Base-by-base conservation (phyloP, 2,329 filamentous ascomycete species). In the Leptographium wingfieldii region DNA sequence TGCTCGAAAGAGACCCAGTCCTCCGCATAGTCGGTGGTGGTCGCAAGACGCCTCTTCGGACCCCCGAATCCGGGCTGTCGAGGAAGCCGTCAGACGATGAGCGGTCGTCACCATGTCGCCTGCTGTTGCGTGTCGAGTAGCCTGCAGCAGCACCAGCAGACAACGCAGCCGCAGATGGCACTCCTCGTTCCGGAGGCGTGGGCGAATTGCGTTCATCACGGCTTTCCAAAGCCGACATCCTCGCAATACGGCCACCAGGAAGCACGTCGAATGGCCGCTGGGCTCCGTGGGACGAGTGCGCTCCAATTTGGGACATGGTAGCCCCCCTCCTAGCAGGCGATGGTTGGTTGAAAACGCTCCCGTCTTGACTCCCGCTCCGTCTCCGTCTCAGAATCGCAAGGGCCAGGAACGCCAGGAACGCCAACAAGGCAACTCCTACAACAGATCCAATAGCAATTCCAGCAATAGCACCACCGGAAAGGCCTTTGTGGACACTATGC, bases 161-260 rank as follows among this genome's bases (percentile, higher is more conserved):
- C 67, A 68, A 73, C 51, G 73, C 75, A 48, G 76, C 74, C 27
- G 74, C 74, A 12, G 71, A 69, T 35, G 71, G 70, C 33, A 66
- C 68, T 33, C 64, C 61, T 25, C 71, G 69, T 16, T 73, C 79
- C 60, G 80, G 80, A 38, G 77, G 77, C 2, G 77, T 78, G 1
- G 83, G 79, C 3, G 83, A 82, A 27, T 84, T 80, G 61, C 80
- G 82, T 0, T 84, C 83, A 59, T 59, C 61, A 19, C 55, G 49
- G 3, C 85, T 86, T 73, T 96, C 92, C 58, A 99, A 74, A 40
- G 94, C 94, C 48, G 92, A 92, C 94, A 99, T 97, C 60, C 94
- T 86, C 48, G 94, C 90, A 61, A 99, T 94, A 63, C 94, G 86
- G 35, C 90, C 91, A 52, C 91, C 92, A 6, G 91, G 89, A 12